A percentile compares a stretch with the other conserved stretches of the same genome.
Conservation (phyloP, 192 early-diverging fungal genomes). For the Linnemannia schmuckeri region DNA sequence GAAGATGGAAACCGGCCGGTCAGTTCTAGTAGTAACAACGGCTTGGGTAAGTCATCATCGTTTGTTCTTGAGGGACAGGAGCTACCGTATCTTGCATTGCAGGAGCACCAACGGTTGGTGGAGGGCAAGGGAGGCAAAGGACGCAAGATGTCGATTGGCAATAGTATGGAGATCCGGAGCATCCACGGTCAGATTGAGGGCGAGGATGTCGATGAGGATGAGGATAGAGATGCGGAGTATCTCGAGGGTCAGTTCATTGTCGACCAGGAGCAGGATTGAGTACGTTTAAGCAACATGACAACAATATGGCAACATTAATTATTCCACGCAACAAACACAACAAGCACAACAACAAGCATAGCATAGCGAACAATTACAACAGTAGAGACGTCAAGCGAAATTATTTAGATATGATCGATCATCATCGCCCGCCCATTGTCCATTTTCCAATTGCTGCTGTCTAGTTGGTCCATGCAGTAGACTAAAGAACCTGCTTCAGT, state of each 20-base stretch:
- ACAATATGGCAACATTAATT: no score
- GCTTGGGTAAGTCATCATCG: not conserved
- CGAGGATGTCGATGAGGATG: not conserved
- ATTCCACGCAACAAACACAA: not conserved
- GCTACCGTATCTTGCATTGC: not conserved
- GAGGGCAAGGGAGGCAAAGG: not conserved
- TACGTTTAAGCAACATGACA: no score
- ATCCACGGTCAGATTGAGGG: not conserved
- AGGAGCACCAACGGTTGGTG: not conserved
- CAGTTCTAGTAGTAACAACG: not conserved
- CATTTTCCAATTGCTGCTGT: no score
- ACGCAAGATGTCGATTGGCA: not conserved
- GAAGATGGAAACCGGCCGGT: not conserved
- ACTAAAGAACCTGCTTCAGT: no score
- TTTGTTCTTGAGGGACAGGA: not conserved
- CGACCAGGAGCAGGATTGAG: not conserved
- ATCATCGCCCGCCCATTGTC: no score
- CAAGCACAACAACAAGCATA: no score
- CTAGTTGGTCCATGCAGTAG: no score
- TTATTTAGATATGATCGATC: no score
- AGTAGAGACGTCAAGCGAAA: not conserved
- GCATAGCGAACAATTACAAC: not conserved
- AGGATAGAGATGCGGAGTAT: constrained; percentile 23
- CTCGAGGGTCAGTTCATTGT: constrained; percentile 24
- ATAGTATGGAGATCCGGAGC: constrained; percentile 2